Evolutionary conservation across 768 basidiomycete species (phyloP).

Genomic region (Rubroboletus satanas): DNA sequence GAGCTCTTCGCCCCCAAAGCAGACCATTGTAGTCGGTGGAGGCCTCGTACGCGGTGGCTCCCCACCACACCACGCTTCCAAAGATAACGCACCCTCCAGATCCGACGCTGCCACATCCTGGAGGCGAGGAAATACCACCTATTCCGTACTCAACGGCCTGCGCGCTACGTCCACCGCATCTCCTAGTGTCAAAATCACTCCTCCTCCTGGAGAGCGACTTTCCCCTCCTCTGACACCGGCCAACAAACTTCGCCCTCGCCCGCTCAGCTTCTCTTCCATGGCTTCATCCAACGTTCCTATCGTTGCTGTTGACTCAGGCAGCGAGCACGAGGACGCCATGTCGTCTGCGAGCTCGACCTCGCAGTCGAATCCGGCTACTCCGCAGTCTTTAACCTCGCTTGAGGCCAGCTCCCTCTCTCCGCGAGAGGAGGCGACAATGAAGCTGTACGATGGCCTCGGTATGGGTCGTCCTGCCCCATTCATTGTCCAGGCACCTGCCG

Average conservation of each 20-base stretch:
- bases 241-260: conserved; percentile 55
- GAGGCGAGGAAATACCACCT: conserved; percentile 68
- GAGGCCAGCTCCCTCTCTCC: conserved; percentile 62
- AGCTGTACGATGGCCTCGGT: conserved; percentile 85
- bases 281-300: conserved; percentile 44
- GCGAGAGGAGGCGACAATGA: conserved; percentile 84
- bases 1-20: conserved; percentile 42
- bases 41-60: conserved; percentile 64
- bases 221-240: conserved; percentile 41
- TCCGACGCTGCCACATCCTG: conserved; percentile 77
- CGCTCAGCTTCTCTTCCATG: conserved; percentile 56
- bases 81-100: conserved; percentile 55
- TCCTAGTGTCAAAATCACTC: conserved; percentile 68
- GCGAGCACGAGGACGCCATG: conserved; percentile 51
- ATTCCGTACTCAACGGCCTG: conserved; percentile 67
- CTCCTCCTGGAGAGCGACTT: conserved; percentile 58
- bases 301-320: conserved; percentile 54
- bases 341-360: conserved; percentile 60
- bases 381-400: conserved; percentile 61
- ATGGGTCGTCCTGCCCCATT: conserved; percentile 63
- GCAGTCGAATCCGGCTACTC: conserved; percentile 72
- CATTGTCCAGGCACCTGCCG: conserved; percentile 15
- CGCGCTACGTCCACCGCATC: conserved; percentile 51
- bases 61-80: conserved; percentile 36
- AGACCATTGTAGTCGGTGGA: conserved; percentile 68